A percentile compares a stretch with the other conserved stretches of the same genome.
phyloP scores from a whole-genome alignment of 116 monocot genomes.

The Posidonia oceanica region DNA sequence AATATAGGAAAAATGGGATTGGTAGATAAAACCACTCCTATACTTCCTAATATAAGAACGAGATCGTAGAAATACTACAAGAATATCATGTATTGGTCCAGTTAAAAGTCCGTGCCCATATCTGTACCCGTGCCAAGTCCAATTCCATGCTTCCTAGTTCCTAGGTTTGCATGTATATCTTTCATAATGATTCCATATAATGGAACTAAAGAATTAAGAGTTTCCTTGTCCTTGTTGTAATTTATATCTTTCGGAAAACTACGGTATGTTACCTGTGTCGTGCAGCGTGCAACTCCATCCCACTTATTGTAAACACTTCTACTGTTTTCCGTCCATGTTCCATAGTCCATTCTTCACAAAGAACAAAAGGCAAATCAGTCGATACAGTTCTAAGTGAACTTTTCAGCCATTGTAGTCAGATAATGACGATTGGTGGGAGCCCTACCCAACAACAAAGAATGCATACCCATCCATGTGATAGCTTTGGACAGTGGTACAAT shows the following conservation, averaged over 20 bases:
- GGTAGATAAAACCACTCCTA: too few relatives aligned
- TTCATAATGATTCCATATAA: too few relatives aligned
- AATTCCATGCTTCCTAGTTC: too few relatives aligned
- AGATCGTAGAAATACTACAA: too few relatives aligned
- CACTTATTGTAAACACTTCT: conserved; percentile 89
- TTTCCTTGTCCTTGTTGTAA: too few relatives aligned
- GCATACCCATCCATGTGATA: conserved; percentile 97
- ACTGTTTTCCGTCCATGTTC: conserved; percentile 91
- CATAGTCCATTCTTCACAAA: conserved; percentile 75
- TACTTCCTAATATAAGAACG: too few relatives aligned
- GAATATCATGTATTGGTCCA: too few relatives aligned
- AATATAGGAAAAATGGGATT: too few relatives aligned
- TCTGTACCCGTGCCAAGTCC: too few relatives aligned
- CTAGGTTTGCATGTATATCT: too few relatives aligned
- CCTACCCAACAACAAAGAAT: conserved; percentile 98
- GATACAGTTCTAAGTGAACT: background rate
- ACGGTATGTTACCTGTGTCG: conserved; percentile 52
- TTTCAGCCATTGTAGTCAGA: background rate
- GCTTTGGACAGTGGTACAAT: conserved; percentile 56
- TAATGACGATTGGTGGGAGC: background rate
- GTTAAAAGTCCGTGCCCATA: too few relatives aligned
- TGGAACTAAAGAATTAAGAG: too few relatives aligned
- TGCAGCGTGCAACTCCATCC: conserved; percentile 97
- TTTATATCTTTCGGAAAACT: background rate
- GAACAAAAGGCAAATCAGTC: background rate